Percentiles rank a stretch among this genome's conserved stretches.
These are phyloP conservation scores for Metschnikowia shivogae DNA, from an alignment of 805 yeast species.

Conservation along the genomic window DNA sequence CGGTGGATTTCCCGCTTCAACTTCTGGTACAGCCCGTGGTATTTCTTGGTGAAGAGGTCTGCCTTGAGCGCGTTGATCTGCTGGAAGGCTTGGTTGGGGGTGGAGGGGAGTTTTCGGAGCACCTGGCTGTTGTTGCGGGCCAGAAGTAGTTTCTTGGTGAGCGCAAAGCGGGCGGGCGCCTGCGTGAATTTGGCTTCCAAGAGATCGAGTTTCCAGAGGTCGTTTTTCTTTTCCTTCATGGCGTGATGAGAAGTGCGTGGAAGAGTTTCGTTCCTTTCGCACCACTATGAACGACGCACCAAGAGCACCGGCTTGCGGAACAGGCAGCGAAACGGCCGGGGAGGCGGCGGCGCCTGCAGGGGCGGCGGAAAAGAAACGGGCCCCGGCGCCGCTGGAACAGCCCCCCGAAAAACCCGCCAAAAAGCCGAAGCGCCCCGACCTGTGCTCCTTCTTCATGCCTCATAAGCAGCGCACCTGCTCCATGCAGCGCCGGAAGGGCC, in stretches of 20 bases:
- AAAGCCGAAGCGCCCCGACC: conserved; percentile 10
- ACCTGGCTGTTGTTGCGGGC: conserved; percentile 44
- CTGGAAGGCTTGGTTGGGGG: conserved; percentile 39
- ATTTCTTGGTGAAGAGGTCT: conserved; percentile 46
- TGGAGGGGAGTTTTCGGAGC: conserved; percentile 37
- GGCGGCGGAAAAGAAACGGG: too few species aligned
- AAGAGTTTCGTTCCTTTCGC: background rate
- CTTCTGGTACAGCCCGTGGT: conserved; percentile 42
- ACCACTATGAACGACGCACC: background rate
- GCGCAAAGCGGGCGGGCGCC: conserved; percentile 43
- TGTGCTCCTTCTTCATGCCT: conserved; percentile 47
- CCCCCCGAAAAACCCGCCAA: background rate
- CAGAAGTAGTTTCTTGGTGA: conserved; percentile 43
- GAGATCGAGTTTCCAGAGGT: conserved; percentile 52
- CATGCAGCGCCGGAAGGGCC: conserved; percentile 50
- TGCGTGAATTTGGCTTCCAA: conserved; percentile 48
- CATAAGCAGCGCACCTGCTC: conserved; percentile 57
- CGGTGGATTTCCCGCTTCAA: conserved; percentile 36
- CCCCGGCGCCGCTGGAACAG: too few species aligned
- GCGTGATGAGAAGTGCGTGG: conserved; percentile 6
- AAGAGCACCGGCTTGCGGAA: too few species aligned
- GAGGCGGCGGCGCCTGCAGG: too few species aligned
- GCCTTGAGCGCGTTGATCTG: conserved; percentile 44
- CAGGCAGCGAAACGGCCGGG: too few species aligned
- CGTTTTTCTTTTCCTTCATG: conserved; percentile 34